Percentiles rank a stretch among this genome's conserved stretches.
Evolutionary conservation across 441 rosid species (phyloP).

Genomic region (Mallotus repandus): DNA sequence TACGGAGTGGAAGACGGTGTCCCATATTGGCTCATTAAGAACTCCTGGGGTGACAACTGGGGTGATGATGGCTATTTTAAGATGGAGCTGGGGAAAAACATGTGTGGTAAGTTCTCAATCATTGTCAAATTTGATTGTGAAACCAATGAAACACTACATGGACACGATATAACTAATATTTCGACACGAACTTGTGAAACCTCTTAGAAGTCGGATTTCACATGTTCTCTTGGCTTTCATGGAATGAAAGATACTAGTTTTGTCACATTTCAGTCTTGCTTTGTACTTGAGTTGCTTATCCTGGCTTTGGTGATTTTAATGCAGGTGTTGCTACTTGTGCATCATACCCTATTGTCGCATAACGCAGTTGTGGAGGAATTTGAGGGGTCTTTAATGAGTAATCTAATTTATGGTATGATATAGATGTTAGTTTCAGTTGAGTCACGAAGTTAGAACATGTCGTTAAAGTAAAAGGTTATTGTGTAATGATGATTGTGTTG

Average conservation of each 20-base stretch:
- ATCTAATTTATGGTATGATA: neutral
- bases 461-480: neutral
- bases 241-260: neutral
- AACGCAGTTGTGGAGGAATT: slow-evolving; percentile 23
- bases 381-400: neutral
- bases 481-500: slow-evolving; percentile 1
- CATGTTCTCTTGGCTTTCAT: neutral
- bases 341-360: slow-evolving; percentile 87
- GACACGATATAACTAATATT: neutral
- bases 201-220: neutral
- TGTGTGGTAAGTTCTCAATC: slow-evolving; percentile 71
- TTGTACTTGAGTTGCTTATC: neutral
- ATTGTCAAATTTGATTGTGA: neutral
- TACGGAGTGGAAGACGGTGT: slow-evolving; percentile 81
- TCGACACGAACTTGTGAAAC: neutral
- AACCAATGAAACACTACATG: neutral
- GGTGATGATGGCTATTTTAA: slow-evolving; percentile 86
- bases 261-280: neutral
- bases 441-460: slow-evolving; percentile 4
- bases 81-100: slow-evolving; percentile 92
- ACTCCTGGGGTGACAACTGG: slow-evolving; percentile 88
- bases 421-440: neutral
- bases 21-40: slow-evolving; percentile 90
- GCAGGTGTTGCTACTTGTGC: slow-evolving; percentile 93
- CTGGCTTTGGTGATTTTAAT: slow-evolving; percentile 25